These are phyloP conservation scores for Backusella parvicylindrica DNA, from an alignment of 192 early-diverging fungal genomes.

Conservation along the genomic window DNA sequence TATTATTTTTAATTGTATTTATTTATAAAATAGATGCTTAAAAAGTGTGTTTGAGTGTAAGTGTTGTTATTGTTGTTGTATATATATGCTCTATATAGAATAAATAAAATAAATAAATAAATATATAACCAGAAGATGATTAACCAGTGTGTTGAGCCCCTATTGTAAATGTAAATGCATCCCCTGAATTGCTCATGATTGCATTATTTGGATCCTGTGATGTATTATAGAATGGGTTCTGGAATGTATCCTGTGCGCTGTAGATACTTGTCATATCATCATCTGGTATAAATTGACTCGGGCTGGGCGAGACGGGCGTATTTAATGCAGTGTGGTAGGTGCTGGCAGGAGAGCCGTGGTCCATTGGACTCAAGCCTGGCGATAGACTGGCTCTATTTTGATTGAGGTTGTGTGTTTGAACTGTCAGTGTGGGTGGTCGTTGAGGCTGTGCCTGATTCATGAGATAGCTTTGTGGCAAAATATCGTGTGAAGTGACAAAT, in stretches of 20 bases:
- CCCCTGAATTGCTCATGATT: not conserved
- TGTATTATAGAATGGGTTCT: not conserved
- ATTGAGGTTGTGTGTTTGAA: constrained; percentile 35
- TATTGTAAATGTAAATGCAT: constrained; percentile 3
- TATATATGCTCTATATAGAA: not conserved
- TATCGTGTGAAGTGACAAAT: constrained; percentile 56
- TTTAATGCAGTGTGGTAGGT: constrained; percentile 50
- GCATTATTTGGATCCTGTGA: not conserved
- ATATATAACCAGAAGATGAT: not conserved
- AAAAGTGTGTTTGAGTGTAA: not conserved
- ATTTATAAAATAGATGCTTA: too few relatives aligned
- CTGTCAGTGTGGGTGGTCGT: constrained; percentile 26
- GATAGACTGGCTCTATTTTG: constrained; percentile 1
- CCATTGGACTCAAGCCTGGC: not conserved
- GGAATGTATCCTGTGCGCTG: constrained; percentile 2
- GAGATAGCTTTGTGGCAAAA: constrained; percentile 18
- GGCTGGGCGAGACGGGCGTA: constrained; percentile 52
- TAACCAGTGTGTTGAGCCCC: not conserved
- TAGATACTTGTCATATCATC: constrained; percentile 17
- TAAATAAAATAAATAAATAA: not conserved
- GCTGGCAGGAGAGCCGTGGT: constrained; percentile 14
- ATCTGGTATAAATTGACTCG: constrained; percentile 21
- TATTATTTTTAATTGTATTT: not conserved
- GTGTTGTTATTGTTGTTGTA: not conserved
- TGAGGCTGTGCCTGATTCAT: constrained; percentile 12